phyloP scores from a whole-genome alignment of 2,329 filamentous ascomycete genomes.

The Sclerotiophoma versabilis region DNA sequence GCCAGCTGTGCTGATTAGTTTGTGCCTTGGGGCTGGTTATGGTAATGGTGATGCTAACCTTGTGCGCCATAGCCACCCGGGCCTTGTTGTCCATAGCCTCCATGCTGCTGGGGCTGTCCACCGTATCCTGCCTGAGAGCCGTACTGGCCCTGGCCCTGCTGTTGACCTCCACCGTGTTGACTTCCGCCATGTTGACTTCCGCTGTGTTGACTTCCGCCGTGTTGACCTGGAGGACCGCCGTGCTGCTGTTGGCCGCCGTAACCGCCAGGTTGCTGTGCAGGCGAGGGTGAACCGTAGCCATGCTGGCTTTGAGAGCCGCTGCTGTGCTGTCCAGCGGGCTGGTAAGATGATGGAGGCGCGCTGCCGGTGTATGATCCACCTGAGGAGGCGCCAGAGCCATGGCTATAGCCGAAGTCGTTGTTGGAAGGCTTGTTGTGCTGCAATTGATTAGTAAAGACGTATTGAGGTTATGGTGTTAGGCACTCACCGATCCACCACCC shows the following conservation, averaged over 20 bases:
- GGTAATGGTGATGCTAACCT: conserved; percentile 15
- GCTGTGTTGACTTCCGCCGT: conserved; percentile 15
- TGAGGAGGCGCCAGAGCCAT: conserved; percentile 57
- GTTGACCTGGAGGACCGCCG: conserved; percentile 15
- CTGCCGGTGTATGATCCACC: conserved; percentile 67
- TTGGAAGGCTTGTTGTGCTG: conserved; percentile 49
- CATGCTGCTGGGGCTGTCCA: conserved; percentile 29
- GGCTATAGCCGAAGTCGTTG: conserved; percentile 64
- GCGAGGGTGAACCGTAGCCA: conserved; percentile 26
- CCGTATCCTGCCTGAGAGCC: conserved; percentile 35
- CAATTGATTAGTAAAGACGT: conserved; percentile 12
- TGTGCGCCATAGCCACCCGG: conserved; percentile 29
- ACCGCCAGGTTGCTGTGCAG: conserved; percentile 28
- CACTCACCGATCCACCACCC: conserved; percentile 46
- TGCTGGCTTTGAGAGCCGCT: conserved; percentile 31
- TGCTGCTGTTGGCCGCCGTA: conserved; percentile 29
- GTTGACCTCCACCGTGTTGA: conserved; percentile 7
- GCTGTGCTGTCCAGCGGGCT: conserved; percentile 48
- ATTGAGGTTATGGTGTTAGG: background rate
- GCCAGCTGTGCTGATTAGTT: conserved; percentile 27
- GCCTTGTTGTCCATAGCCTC: conserved; percentile 34
- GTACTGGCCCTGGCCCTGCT: conserved; percentile 23
- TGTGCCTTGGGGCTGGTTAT: background rate
- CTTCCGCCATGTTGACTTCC: conserved; percentile 22
- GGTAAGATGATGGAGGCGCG: conserved; percentile 69